Evolutionary conservation across 768 basidiomycete genomes (phyloP), one percentile per base, ranked within the genome.

Genomic region (Stropharia rugosoannulata): DNA sequence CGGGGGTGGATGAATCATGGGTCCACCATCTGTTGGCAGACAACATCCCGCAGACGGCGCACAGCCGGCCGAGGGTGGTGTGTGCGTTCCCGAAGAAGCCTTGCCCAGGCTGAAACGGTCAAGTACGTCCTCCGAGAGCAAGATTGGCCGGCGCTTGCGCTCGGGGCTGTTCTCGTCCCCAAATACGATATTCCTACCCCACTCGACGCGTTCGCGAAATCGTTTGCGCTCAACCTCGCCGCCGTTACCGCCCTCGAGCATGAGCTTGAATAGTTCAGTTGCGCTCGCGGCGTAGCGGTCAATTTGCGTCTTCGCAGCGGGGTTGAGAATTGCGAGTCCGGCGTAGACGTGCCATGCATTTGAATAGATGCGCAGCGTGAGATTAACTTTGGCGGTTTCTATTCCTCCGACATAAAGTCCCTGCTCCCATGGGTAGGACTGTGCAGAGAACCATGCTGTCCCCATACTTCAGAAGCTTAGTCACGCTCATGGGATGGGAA

Each of bases 311-410:
- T 83, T 82, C 0, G 97, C 97, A 10, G 81, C 86, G 4, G 97
- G 96, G 71, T 99, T 98, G 59, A 99, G 82, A 68, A 98, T 93
- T 1, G 96, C 96, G n/a, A 99, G 83, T 1, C 97, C 96, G 12
- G 96, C 96, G 69, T 99, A 99, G 66, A 99, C 96, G 73, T 99
- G 96, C 95, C 95, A 99, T 58, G 94, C 89, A 70, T 95, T 97
- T 42, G 93, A 83, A 72, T 98, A 99, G 64, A 99, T 98, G 0
- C 97, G 92, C 16, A 97, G 82, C 59, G 90, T 86, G 70, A 98
- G 89, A 78, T 99, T 99, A 64, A 94, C 95, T 73, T 99, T 99
- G 63, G 94, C 94, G 1, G 93, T 95, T 70, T 99, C 97, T 63
- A 99, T 95, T 0, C 97, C 97, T 19, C 95, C 93, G 29, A 97